Conservation (phyloP, 441 rosid species). For the Gossypium trilobum region DNA sequence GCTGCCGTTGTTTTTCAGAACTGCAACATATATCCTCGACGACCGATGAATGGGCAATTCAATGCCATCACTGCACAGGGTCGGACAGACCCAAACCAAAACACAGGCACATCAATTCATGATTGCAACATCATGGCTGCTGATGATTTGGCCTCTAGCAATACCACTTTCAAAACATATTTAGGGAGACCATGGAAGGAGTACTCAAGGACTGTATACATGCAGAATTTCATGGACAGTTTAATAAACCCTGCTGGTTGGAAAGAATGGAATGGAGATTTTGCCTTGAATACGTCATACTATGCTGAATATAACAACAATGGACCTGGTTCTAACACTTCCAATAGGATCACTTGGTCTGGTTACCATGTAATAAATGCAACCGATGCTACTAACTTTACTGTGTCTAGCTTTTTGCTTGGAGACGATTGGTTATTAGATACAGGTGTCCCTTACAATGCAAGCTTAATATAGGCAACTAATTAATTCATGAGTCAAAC, state of each 20-base stretch:
- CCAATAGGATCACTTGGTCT: conserved; percentile 40
- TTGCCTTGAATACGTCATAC: conserved; percentile 42
- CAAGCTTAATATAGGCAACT: conserved; percentile 23
- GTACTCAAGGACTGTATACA: conserved; percentile 50
- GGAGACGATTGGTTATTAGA: conserved; percentile 48
- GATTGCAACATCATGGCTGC: conserved; percentile 40
- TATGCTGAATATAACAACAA: conserved; percentile 45
- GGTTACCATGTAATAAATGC: conserved; percentile 39
- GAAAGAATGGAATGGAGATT: conserved; percentile 38
- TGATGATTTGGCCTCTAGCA: conserved; percentile 37
- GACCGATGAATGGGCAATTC: conserved; percentile 45
- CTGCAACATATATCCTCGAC: conserved; percentile 47
- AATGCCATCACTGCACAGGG: conserved; percentile 67
- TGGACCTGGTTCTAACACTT: conserved; percentile 44
- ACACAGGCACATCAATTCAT: conserved; percentile 58
- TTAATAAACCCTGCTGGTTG: conserved; percentile 47
- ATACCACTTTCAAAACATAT: conserved; percentile 28
- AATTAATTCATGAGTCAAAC: neutral
- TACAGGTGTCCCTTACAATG: conserved; percentile 39
- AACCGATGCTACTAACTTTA: conserved; percentile 46
- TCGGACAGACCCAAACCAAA: conserved; percentile 57
- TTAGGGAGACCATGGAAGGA: conserved; percentile 72
- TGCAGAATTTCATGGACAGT: conserved; percentile 37
- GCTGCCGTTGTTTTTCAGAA: conserved; percentile 50
- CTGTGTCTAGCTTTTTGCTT: conserved; percentile 36